A percentile compares a stretch with the other conserved stretches of the same genome.
Evolutionary conservation across 2,329 filamentous ascomycete genomes (phyloP).

Genomic region (Pseudogymnoascus sp.): DNA sequence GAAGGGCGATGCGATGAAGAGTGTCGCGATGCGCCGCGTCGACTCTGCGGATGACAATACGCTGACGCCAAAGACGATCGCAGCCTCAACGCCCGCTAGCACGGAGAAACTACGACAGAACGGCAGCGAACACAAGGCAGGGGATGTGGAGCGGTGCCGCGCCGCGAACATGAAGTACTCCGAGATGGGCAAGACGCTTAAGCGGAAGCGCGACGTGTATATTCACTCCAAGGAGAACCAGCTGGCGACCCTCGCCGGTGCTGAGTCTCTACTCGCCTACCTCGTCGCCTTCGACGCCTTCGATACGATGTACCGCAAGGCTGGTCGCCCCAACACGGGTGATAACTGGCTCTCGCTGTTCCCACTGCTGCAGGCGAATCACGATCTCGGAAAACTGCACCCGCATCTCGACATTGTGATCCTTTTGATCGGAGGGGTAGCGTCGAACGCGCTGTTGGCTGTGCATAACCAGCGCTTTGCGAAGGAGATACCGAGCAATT

Average conservation of each 20-base stretch:
- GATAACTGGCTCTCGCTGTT: conserved; percentile 3
- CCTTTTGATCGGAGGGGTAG: neutral
- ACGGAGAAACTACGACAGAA: conserved; percentile 23
- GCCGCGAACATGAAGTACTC: conserved; percentile 15
- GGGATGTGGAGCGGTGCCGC: conserved; percentile 13
- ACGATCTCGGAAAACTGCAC: neutral
- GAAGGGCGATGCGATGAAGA: conserved; percentile 27
- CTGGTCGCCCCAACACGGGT: neutral
- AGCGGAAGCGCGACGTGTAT: conserved; percentile 26
- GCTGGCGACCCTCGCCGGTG: conserved; percentile 20
- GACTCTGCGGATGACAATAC: conserved; percentile 33
- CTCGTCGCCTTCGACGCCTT: conserved; percentile 22
- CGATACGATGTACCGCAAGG: neutral
- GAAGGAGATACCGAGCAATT: neutral
- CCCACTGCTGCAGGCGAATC: neutral
- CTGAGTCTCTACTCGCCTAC: conserved; percentile 25
- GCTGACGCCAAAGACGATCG: conserved; percentile 29
- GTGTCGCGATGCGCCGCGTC: conserved; percentile 26
- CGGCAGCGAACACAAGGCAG: conserved; percentile 19
- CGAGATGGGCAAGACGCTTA: conserved; percentile 20
- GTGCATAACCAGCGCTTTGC: neutral
- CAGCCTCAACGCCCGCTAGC: conserved; percentile 26
- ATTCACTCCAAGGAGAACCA: conserved; percentile 21
- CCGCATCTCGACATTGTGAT: neutral
- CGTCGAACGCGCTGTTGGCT: neutral